Percentiles rank a stretch among this genome's conserved stretches.
Conservation (phyloP, 768 basidiomycete species). For the Boletus bicolor region DNA sequence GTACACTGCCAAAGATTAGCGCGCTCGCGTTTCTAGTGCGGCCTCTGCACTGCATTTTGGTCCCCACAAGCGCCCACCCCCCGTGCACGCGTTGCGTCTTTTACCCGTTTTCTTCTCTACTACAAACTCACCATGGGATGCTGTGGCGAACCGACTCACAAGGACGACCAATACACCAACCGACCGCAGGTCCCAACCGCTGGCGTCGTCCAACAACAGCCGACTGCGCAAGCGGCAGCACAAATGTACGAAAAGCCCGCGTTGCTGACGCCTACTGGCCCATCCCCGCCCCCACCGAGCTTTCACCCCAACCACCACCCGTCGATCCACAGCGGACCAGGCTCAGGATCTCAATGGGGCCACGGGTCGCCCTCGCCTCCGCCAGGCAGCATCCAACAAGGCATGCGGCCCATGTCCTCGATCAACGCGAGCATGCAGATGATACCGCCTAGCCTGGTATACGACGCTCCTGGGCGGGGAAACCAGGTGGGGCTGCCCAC, state of each 20-base stretch:
- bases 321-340: constrained; percentile 25
- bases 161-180: constrained; percentile 34
- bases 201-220: constrained; percentile 51
- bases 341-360: constrained; percentile 9
- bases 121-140: constrained; percentile 49
- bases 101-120: not conserved
- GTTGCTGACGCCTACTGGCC: constrained; percentile 37
- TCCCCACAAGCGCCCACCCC: constrained; percentile 8
- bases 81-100: not conserved
- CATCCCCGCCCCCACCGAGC: constrained; percentile 47
- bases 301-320: constrained; percentile 25
- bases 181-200: constrained; percentile 29
- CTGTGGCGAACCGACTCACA: constrained; percentile 51
- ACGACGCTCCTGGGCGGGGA: not conserved
- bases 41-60: constrained; percentile 11
- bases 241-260: constrained; percentile 40
- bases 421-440: not conserved
- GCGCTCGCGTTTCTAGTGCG: constrained; percentile 4
- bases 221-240: constrained; percentile 37
- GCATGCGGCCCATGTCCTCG: not conserved
- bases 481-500: not conserved
- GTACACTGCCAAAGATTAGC: not conserved
- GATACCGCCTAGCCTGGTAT: not conserved
- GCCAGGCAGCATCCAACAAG: constrained; percentile 3
- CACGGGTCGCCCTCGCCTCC: constrained; percentile 38